Evolutionary conservation across 345 rosid genomes (phyloP).

Genomic region (Salix koriyanagi): DNA sequence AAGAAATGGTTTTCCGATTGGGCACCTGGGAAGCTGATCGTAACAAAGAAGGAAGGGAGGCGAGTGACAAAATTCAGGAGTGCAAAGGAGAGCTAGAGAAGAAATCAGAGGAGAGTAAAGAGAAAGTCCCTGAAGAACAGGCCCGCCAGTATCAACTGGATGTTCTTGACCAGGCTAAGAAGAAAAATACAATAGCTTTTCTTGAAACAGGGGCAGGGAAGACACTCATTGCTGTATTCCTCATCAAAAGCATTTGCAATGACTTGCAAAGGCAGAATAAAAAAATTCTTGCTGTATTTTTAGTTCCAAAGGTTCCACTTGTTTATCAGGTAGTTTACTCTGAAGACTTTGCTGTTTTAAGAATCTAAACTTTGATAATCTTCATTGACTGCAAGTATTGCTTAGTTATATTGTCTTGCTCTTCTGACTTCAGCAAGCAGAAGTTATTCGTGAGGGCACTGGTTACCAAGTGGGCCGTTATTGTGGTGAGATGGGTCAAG

Average conservation of each 20-base stretch:
- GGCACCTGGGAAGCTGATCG: conserved; percentile 87
- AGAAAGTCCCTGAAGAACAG: conserved; percentile 72
- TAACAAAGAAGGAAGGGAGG: conserved; percentile 42
- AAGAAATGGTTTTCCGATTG: conserved; percentile 63
- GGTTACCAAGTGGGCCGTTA: conserved; percentile 77
- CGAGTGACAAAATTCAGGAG: conserved; percentile 37
- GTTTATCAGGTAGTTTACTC: conserved; percentile 74
- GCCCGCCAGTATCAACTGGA: conserved; percentile 92
- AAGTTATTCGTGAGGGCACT: conserved; percentile 79
- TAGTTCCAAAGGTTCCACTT: conserved; percentile 97
- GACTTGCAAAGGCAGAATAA: conserved; percentile 57
- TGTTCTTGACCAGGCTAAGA: conserved; percentile 94
- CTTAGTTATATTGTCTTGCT: conserved; percentile 11
- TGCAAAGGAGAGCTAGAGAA: conserved; percentile 42
- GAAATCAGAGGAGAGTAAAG: conserved; percentile 57
- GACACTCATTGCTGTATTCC: conserved; percentile 89
- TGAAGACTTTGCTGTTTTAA: background rate
- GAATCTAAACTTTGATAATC: background rate
- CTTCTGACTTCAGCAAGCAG: conserved; percentile 74
- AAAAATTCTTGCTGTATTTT: conserved; percentile 86
- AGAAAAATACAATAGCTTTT: conserved; percentile 86
- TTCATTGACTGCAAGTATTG: conserved; percentile 5
- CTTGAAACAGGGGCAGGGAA: conserved; percentile 99
- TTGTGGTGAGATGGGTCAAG: conserved; percentile 99
- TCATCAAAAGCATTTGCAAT: conserved; percentile 64